These are phyloP conservation scores for Spergularia marina DNA, from an alignment of 148 eudicot genomes.

Conservation along the genomic window DNA sequence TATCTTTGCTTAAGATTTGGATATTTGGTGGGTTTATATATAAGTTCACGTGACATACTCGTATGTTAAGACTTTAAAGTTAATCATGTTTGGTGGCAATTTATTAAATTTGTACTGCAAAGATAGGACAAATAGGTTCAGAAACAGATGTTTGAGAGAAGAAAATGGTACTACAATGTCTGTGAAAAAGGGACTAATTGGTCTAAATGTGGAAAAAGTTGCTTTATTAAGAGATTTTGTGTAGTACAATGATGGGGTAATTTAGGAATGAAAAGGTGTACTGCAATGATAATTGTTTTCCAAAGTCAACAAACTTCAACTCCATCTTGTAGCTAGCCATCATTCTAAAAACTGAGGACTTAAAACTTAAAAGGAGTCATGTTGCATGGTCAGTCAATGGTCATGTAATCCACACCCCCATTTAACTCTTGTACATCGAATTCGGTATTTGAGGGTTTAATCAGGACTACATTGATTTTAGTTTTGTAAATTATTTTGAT, in stretches of 20 bases:
- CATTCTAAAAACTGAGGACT: background rate
- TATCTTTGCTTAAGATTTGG: background rate
- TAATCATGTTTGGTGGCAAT: too few relatives aligned
- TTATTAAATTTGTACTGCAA: conserved; percentile 20
- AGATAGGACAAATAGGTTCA: conserved; percentile 6
- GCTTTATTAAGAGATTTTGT: background rate
- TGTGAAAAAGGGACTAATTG: background rate
- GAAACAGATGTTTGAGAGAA: too few relatives aligned
- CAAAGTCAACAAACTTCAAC: background rate
- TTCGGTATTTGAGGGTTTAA: too few relatives aligned
- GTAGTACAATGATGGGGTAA: conserved; percentile 27
- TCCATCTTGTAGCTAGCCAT: background rate
- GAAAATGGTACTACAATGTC: background rate
- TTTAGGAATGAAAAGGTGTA: conserved; percentile 12
- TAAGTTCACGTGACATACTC: conserved; percentile 3
- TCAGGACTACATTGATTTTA: too few relatives aligned
- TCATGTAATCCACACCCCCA: too few relatives aligned
- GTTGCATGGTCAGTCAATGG: too few relatives aligned
- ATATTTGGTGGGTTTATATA: background rate
- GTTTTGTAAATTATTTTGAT: too few relatives aligned
- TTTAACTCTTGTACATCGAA: too few relatives aligned
- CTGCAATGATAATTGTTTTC: background rate
- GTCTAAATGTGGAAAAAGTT: conserved; percentile 10
- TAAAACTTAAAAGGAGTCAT: too few relatives aligned
- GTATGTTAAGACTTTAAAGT: background rate